Conservation (phyloP, 176 grass and related monocot species). For the Elaeis guineensis region DNA sequence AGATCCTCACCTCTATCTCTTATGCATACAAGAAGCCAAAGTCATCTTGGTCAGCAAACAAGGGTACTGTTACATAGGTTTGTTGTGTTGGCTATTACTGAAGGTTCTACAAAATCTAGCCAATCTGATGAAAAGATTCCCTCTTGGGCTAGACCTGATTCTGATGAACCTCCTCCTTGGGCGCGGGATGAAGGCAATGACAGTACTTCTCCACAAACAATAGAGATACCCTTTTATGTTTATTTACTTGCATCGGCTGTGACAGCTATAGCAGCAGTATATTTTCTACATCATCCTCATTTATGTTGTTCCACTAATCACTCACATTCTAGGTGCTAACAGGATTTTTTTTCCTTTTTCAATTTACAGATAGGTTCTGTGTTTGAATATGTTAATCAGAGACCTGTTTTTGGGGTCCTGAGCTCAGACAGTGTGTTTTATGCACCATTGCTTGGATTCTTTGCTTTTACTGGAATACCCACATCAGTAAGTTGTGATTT, state of each 20-base stretch:
- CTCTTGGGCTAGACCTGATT: conserved; percentile 62
- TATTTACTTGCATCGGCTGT: conserved; percentile 86
- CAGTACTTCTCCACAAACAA: conserved; percentile 16
- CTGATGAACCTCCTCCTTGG: conserved; percentile 80
- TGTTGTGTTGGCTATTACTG: conserved; percentile 32
- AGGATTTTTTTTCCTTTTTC: background rate
- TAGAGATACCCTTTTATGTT: conserved; percentile 46
- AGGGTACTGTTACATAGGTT: background rate
- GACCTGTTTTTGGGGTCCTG: conserved; percentile 72
- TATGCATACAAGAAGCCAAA: background rate
- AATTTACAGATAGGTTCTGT: conserved; percentile 73
- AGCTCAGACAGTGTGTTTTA: conserved; percentile 73
- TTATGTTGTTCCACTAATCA: background rate
- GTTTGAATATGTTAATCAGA: conserved; percentile 79
- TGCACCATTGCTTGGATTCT: conserved; percentile 83
- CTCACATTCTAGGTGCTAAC: background rate
- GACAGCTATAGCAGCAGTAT: conserved; percentile 84
- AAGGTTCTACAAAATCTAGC: conserved; percentile 47
- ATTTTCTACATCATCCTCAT: background rate
- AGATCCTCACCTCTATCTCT: background rate
- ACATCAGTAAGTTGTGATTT: conserved; percentile 52
- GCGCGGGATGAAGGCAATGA: conserved; percentile 33
- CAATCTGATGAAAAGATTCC: conserved; percentile 66
- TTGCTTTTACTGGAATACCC: conserved; percentile 83
- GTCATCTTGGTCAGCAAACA: background rate